Evolutionary conservation across 306 rosid genomes (phyloP).

Genomic region (Notholithocarpus densiflorus): DNA sequence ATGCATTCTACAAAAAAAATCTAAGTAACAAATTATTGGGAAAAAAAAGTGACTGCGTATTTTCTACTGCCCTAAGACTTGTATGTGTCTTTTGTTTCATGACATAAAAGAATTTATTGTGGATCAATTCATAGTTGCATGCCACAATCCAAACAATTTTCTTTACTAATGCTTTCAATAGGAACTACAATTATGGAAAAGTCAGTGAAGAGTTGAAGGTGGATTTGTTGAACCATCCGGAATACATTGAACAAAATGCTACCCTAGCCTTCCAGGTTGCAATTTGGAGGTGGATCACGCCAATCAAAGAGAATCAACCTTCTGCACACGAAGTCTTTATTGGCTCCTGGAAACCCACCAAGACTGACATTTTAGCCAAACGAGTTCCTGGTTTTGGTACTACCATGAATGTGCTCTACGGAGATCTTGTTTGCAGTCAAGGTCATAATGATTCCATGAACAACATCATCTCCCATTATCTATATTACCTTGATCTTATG

Average conservation of each 20-base stretch:
- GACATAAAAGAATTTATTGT: no score
- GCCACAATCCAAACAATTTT: constrained; percentile 12
- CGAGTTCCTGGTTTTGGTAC: constrained; percentile 78
- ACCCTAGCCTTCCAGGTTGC: constrained; percentile 91
- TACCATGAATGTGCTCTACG: constrained; percentile 93
- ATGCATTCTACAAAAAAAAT: no score
- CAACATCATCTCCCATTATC: constrained; percentile 69
- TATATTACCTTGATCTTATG: constrained; percentile 69
- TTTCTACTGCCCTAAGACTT: no score
- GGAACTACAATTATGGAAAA: constrained; percentile 91
- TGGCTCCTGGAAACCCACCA: constrained; percentile 86
- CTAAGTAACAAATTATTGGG: no score
- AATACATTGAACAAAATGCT: constrained; percentile 89
- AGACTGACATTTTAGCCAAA: constrained; percentile 69
- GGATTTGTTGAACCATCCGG: constrained; percentile 81
- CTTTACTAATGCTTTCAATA: constrained; percentile 20
- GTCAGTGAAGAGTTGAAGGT: constrained; percentile 65
- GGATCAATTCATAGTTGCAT: neutral
- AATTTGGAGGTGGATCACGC: constrained; percentile 83
- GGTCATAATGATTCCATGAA: constrained; percentile 82
- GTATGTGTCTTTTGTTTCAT: no score
- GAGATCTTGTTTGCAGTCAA: constrained; percentile 62
- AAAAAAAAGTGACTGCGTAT: no score
- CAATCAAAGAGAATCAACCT: constrained; percentile 69
- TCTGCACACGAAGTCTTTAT: constrained; percentile 76